phyloP scores from a whole-genome alignment of 176 grass and related monocot genomes.

The Alopecurus myosuroides region DNA sequence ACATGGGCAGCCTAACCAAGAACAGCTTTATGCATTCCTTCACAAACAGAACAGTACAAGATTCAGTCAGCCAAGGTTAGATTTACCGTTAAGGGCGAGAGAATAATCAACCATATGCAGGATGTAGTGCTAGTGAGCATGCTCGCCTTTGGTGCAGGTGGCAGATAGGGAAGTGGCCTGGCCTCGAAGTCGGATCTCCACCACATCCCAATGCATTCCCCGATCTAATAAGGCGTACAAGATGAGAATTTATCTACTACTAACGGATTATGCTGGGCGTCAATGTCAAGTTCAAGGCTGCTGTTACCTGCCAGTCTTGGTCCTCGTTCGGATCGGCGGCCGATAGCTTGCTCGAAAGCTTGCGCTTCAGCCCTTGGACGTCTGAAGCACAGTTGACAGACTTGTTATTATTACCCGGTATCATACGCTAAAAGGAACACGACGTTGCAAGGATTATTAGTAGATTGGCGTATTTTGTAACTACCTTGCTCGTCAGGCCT shows the following conservation, averaged over 20 bases:
- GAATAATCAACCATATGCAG: not conserved
- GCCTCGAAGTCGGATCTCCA: constrained; percentile 55
- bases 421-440: no score
- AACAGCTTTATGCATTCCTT: constrained; percentile 76
- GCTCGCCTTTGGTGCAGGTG: constrained; percentile 36
- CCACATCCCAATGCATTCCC: constrained; percentile 47
- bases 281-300: no score
- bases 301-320: constrained; percentile 48
- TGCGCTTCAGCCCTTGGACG: constrained; percentile 53
- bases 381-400: constrained; percentile 13
- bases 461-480: not conserved
- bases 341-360: constrained; percentile 53
- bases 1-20: constrained; percentile 47
- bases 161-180: constrained; percentile 45
- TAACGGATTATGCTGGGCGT: not conserved
- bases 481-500: constrained; percentile 50
- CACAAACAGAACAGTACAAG: not conserved
- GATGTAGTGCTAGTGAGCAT: no score
- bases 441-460: not conserved
- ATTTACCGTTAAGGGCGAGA: not conserved
- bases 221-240: constrained; percentile 13
- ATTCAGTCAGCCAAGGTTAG: not conserved
- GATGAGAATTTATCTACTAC: not conserved
- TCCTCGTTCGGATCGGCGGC: not conserved
- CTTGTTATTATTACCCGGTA: not conserved